Evolutionary conservation across 116 monocot species (phyloP), one percentile per base, ranked within the genome.

Genomic region (Posidonia oceanica): DNA sequence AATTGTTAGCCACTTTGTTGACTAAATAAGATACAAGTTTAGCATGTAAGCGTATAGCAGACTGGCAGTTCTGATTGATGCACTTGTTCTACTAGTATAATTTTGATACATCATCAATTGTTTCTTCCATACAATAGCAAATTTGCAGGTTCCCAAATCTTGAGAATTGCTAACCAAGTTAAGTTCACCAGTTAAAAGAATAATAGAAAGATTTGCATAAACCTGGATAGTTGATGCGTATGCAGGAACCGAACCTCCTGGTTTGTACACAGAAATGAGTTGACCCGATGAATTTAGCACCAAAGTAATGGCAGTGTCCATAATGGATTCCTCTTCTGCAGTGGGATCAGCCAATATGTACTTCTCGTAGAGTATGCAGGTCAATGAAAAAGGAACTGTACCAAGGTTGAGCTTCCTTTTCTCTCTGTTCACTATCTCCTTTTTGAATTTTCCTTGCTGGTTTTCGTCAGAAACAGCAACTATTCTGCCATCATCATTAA

Each of bases 401-500:
- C 42, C 41, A 36, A 91, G 66, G n/a, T 63, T 65, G 4, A 91
- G 83, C 73, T 85, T 96, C 72, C 91, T 91, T 57, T 75, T 88
- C 60, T 89, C 96, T 76, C 87, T 89, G 67, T 96, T 96, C 18
- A 96, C 89, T 63, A 81, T 79, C 75, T 91, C 85, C 54, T 74
- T 40, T 78, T 72, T 79, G 55, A 80, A 70, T 29, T 91, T 75
- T 13, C 75, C 70, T 76, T 90, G 75, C 12, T 52, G 16, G 4
- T 69, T 64, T 54, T 83, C 88, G 22, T 70, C 80, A 11, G 94
- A 75, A 8, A 96, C 75, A 54, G 88, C 72, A 58, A 91, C 71
- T 36, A 96, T 81, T 87, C 81, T 77, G 66, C 96, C 96, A 59
- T 89, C 85, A 44, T 96, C 91, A 61, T 79, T 91, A 15, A 96